phyloP scores from a whole-genome alignment of 2,329 filamentous ascomycete species.

The Aspergillus sojae region DNA sequence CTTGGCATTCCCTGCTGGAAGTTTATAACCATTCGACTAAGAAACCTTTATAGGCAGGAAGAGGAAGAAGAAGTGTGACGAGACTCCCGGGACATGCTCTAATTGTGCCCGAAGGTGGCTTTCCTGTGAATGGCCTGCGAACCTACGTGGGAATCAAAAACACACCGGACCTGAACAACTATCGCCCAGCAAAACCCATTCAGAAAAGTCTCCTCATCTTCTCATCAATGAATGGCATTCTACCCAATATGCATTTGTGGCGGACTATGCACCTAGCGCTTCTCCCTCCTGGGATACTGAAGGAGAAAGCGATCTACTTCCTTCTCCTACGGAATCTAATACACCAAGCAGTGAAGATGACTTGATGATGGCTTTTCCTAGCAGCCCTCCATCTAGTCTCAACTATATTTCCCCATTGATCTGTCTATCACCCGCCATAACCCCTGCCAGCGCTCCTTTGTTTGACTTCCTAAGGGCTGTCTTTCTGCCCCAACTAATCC shows the following conservation, averaged over 20 bases:
- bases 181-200: not conserved
- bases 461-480: constrained; percentile 26
- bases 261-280: not conserved
- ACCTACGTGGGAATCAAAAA: not conserved
- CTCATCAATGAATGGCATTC: not conserved
- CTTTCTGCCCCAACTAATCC: constrained; percentile 27
- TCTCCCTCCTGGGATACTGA: not conserved
- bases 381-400: not conserved
- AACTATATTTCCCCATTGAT: not conserved
- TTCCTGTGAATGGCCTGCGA: constrained; percentile 21
- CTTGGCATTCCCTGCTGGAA: not conserved
- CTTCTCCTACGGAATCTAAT: not conserved
- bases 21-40: not conserved
- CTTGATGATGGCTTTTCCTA: not conserved
- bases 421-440: constrained; percentile 5
- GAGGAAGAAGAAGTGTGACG: constrained; percentile 32
- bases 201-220: not conserved
- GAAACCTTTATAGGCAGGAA: constrained; percentile 17
- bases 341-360: not conserved
- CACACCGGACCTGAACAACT: not conserved
- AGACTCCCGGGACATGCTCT: constrained; percentile 17
- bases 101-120: constrained; percentile 22
- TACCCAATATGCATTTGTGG: not conserved
- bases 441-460: constrained; percentile 12
- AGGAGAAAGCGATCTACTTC: not conserved